Base-by-base conservation (phyloP, 1,284 basidiomycete species). In the Golubevia pallescens region DNA sequence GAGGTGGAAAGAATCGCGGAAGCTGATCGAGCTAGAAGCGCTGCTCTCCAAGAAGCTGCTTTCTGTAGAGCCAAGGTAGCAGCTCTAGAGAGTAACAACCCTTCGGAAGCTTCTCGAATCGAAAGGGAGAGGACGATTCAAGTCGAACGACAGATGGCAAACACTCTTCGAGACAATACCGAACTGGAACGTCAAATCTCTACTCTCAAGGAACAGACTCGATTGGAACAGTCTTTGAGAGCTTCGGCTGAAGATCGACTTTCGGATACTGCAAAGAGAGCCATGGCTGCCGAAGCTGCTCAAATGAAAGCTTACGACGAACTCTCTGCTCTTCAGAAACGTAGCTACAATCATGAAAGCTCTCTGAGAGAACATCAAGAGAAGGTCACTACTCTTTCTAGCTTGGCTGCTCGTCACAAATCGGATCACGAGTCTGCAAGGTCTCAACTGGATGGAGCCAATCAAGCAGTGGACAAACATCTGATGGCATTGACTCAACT, bases 51-150 rank as follows among this genome's bases (percentile, higher is more conserved):
- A 85, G 97, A 99, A 86, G 93, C 96, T 1, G 93, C 95, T 1
- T 99, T 93, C 87, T 97, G 95, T 86, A 93, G 96, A 58, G 93
- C 95, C 58, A 98, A 98, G 87, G 88, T 97, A 10, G 89, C 91
- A 2, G 94, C 96, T 0, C 87, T 94, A 66, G 97, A 99, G 84
- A 87, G 89, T 0, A 89, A 90, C 61, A 90, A 90, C 19, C 88
- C 90, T 4, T 86, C 87, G 4, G 94, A 97, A 54, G 87, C 88
- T 32, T 63, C 70, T 14, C 90, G 91, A 32, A 81, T 97, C 7
- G 95, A 97, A 73, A 90, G 91, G 6, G 92, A 95, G 63, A 92
- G 94, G 55, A 88, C 92, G 21, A 82, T 87, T 14, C 92, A 94
- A 58, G 89, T 99, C 34, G 97, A 99, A 86, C 88, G 89, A 56